These are phyloP conservation scores for Hygrophoropsis aurantiaca DNA, from an alignment of 768 basidiomycete species.

Conservation along the genomic window DNA sequence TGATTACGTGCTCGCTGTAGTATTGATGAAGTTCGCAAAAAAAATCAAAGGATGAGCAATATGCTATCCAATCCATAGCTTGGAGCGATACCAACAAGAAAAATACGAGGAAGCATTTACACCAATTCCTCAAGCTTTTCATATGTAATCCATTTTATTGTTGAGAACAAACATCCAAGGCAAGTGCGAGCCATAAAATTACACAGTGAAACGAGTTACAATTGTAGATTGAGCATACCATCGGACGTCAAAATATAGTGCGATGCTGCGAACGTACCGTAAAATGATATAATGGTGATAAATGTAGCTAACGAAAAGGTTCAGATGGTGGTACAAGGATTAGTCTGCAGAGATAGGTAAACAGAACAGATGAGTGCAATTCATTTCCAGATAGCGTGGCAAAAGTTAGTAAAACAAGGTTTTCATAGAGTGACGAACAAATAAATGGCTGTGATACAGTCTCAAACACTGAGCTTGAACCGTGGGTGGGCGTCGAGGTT, in stretches of 20 bases:
- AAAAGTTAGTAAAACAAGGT: not conserved
- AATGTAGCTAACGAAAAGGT: conserved; percentile 11
- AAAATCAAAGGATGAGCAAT: no score
- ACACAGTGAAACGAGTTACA: conserved; percentile 19
- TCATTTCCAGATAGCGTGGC: not conserved
- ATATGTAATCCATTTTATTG: no score
- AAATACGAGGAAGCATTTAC: no score
- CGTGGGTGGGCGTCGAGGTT: conserved; percentile 18
- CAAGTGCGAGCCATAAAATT: conserved; percentile 18
- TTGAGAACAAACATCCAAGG: no score
- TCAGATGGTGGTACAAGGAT: conserved; percentile 10
- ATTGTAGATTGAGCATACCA: conserved; percentile 6
- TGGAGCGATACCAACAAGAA: no score
- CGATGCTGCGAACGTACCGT: conserved; percentile 14
- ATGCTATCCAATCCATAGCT: no score
- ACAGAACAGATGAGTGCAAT: conserved; percentile 12
- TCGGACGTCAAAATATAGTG: conserved; percentile 7
- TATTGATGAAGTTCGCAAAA: no score
- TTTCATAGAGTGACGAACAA: conserved; percentile 1
- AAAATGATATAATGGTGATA: conserved; percentile 8
- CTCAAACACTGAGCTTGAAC: conserved; percentile 27
- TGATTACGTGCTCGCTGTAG: no score
- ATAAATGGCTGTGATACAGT: conserved; percentile 1
- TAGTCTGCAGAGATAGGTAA: conserved; percentile 9
- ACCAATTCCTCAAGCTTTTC: no score